Percentiles rank a stretch among this genome's conserved stretches.
Conservation (phyloP, 2,329 filamentous ascomycete species). For the Beauveria medogensis region DNA sequence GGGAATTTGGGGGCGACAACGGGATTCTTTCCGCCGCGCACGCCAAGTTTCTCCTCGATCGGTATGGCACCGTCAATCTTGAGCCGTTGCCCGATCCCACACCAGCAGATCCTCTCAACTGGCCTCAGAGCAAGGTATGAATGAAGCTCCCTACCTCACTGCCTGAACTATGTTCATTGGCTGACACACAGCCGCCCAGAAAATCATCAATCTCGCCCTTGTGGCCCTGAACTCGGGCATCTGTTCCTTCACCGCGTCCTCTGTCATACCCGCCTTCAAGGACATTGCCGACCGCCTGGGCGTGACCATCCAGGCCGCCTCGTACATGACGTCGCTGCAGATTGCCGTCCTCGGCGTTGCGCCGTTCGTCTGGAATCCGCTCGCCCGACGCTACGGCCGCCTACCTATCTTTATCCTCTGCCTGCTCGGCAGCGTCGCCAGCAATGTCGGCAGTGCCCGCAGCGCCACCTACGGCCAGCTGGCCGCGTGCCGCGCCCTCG, state of each 20-base stretch:
- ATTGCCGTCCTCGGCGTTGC: background rate
- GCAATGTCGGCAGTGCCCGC: background rate
- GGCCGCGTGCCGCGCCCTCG: slow-evolving; percentile 1
- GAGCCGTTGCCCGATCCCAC: slow-evolving; percentile 5
- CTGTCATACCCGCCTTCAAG: slow-evolving; percentile 1
- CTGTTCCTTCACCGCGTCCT: slow-evolving; percentile 4
- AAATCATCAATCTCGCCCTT: slow-evolving; percentile 1
- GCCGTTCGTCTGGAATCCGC: background rate
- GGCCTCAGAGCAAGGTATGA: background rate
- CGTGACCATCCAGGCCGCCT: background rate
- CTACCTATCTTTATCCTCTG: background rate
- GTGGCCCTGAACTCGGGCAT: background rate
- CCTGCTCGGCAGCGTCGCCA: background rate
- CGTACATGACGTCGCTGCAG: slow-evolving; percentile 5
- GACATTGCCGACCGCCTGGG: background rate
- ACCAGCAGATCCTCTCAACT: slow-evolving; percentile 1
- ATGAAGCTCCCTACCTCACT: no score
- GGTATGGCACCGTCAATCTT: background rate
- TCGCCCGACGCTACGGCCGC: background rate
- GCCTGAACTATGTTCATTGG: background rate
- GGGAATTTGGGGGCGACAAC: background rate
- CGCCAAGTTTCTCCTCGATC: background rate
- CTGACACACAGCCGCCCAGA: background rate
- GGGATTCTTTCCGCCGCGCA: background rate
- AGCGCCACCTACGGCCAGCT: background rate